A percentile compares a stretch with the other conserved stretches of the same genome.
Evolutionary conservation across 129 eudicot genomes (phyloP).

Genomic region (Kitagawia praeruptora): DNA sequence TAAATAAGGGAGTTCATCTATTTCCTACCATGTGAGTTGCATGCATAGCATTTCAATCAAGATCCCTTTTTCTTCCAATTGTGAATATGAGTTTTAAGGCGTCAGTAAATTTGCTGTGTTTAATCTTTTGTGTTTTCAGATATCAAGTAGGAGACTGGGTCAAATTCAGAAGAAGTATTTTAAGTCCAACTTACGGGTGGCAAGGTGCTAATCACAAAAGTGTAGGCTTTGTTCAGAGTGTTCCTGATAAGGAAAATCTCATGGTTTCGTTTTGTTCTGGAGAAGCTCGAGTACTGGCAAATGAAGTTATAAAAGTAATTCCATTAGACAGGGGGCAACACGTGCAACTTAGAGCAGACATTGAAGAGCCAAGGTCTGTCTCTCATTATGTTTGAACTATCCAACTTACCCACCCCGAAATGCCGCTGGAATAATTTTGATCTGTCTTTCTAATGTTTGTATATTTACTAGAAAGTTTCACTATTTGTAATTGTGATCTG

Average conservation of each 20-base stretch:
- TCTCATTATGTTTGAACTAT: conserved; percentile 5
- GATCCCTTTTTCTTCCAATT: neutral
- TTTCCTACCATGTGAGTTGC: conserved; percentile 88
- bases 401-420: neutral
- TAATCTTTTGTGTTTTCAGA: conserved; percentile 29
- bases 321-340: conserved; percentile 94
- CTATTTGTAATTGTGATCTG: neutral
- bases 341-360: conserved; percentile 69
- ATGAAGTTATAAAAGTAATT: conserved; percentile 89
- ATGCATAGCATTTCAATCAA: conserved; percentile 5
- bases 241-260: conserved; percentile 65
- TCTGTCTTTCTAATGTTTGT: neutral
- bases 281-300: conserved; percentile 69
- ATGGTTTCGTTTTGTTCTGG: conserved; percentile 79
- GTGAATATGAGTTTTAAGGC: conserved; percentile 1
- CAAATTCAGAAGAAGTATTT: conserved; percentile 66
- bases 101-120: neutral
- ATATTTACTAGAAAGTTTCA: neutral
- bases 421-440: neutral
- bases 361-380: conserved; percentile 84
- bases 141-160: conserved; percentile 97
- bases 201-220: conserved; percentile 88
- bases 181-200: conserved; percentile 80
- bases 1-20: conserved; percentile 67
- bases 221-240: conserved; percentile 92